A percentile compares a stretch with the other conserved stretches of the same genome.
phyloP scores from a whole-genome alignment of 306 rosid genomes.

The Lathyrus oleraceus region DNA sequence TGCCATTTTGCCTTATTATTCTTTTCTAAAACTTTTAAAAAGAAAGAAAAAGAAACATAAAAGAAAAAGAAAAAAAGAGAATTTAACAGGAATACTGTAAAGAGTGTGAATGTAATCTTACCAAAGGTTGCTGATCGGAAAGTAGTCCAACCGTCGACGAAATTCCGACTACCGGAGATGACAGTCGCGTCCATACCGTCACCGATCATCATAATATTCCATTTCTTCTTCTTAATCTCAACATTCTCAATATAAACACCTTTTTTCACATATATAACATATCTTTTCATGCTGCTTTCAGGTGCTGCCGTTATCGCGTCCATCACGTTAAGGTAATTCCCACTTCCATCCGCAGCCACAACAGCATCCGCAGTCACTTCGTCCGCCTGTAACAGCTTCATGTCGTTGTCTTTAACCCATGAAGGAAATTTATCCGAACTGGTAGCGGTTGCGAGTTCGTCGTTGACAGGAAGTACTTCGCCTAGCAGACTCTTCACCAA shows the following conservation, averaged over 20 bases:
- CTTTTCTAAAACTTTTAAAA: neutral
- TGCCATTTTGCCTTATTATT: neutral
- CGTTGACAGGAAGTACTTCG: constrained; percentile 44
- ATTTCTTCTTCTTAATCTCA: constrained; percentile 89
- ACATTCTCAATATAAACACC: constrained; percentile 72
- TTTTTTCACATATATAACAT: constrained; percentile 62
- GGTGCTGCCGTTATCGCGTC: constrained; percentile 84
- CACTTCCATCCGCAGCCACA: constrained; percentile 78
- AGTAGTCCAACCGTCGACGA: constrained; percentile 78
- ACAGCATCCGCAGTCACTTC: constrained; percentile 47
- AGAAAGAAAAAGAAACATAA: neutral
- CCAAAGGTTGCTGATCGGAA: constrained; percentile 87
- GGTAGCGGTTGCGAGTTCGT: neutral
- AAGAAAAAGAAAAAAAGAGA: neutral
- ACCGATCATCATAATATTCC: constrained; percentile 86
- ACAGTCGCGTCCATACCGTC: constrained; percentile 76
- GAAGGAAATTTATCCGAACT: constrained; percentile 42
- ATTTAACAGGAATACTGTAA: neutral
- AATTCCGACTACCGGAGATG: constrained; percentile 62
- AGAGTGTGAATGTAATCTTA: constrained; percentile 25
- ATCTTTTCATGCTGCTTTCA: constrained; percentile 64
- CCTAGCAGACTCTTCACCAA: constrained; percentile 50
- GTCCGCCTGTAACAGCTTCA: constrained; percentile 50
- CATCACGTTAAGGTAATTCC: constrained; percentile 55
- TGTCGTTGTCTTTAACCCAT: constrained; percentile 56